A percentile compares a stretch with the other conserved stretches of the same genome.
phyloP scores from a whole-genome alignment of 2,329 filamentous ascomycete genomes.

The Lachnellula arida region DNA sequence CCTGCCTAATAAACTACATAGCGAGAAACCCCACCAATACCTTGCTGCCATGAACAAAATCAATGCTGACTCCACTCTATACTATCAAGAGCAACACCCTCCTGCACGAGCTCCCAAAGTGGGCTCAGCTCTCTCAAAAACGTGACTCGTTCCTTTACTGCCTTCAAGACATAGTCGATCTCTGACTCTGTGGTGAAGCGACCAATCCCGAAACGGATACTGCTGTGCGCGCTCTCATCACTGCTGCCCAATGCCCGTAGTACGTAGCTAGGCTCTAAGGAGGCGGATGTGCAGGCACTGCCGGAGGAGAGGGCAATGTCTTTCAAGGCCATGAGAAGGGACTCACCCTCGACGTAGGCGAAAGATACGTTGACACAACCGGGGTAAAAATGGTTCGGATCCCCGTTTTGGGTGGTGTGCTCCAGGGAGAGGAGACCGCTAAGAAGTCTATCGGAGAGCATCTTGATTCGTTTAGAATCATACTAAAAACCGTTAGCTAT shows the following conservation, averaged over 20 bases:
- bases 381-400: constrained; percentile 78
- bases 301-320: constrained; percentile 96
- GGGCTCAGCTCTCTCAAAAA: constrained; percentile 94
- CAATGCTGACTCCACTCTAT: constrained; percentile 99
- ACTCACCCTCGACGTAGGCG: constrained; percentile 97
- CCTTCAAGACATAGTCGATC: constrained; percentile 96
- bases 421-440: constrained; percentile 83
- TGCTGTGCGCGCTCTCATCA: constrained; percentile 95
- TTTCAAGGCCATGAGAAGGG: constrained; percentile 95
- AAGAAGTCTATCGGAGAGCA: constrained; percentile 76
- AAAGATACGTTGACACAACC: constrained; percentile 98
- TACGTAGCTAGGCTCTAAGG: constrained; percentile 93
- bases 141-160: constrained; percentile 81
- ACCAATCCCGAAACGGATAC: constrained; percentile 95
- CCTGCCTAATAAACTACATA: background rate
- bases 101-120: constrained; percentile 95
- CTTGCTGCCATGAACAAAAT: constrained; percentile 1
- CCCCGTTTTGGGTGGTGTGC: constrained; percentile 88
- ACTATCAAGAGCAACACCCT: constrained; percentile 89
- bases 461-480: constrained; percentile 78
- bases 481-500: constrained; percentile 58
- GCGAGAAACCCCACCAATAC: background rate
- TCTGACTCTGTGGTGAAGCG: constrained; percentile 93
- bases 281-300: constrained; percentile 94
- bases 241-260: constrained; percentile 90